Evolutionary conservation across 2,329 filamentous ascomycete genomes (phyloP), one percentile per base, ranked within the genome.

Genomic region (Verticillium albo-atrum): DNA sequence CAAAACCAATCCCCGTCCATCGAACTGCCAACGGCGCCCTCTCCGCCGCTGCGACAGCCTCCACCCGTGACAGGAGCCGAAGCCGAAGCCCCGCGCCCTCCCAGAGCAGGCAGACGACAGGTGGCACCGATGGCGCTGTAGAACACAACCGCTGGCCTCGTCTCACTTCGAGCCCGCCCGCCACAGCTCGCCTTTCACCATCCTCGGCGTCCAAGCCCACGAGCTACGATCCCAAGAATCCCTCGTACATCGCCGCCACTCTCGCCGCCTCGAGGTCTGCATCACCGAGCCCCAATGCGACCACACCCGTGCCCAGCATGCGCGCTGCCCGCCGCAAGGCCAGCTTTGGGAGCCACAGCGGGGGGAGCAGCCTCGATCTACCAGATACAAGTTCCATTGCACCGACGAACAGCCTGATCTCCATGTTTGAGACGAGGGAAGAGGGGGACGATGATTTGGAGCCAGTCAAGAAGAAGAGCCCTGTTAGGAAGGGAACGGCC

Each of bases 361-460:
- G 51, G 57, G 59, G 42, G 17, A 53, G 51, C 54, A 72, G 71
- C 58, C 63, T 71, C 47, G 74, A 76, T 35, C 63, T 74, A 17
- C 74, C 79, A 14, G 84, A 90, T 68, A 82, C 82, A 10, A 80
- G 78, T 1, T 77, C 85, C 6, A 87, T 89, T 55, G 76, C 82
- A 26, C 80, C 88, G 0, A 88, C 88, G 0, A 84, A 79, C 3
- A 83, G 86, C 4, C 76, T 91, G 23, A 87, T 91, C 58, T 83
- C 83, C 42, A 80, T 90, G 75, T 91, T 91, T 64, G 89, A 92
- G 72, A 77, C n/a, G 42, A 47, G 80, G 63, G 75, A 50, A 63
- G 59, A 62, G 61, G 23, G 55, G 4, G 64, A 26, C 6, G 60
- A 42, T 15, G 56, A 63, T 17, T 65, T 64, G n/a, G 71, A 75